These are phyloP conservation scores for Fraxinus latifolia DNA, from an alignment of 305 asterid species.

Conservation along the genomic window DNA sequence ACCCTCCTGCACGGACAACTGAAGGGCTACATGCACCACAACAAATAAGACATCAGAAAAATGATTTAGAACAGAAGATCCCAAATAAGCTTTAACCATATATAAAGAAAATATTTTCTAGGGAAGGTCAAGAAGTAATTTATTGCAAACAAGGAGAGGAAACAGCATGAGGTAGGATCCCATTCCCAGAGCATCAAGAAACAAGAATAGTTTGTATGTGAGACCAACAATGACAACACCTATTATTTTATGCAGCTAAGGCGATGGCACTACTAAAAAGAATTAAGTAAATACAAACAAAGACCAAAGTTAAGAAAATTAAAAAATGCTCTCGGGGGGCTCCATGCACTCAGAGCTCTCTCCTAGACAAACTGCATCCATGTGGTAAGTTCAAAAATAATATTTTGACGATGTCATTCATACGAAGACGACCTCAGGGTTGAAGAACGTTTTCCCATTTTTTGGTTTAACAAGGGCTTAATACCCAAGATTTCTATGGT, in stretches of 20 bases:
- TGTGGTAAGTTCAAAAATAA: neutral
- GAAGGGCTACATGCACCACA: conserved; percentile 59
- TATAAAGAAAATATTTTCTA: neutral
- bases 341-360: neutral
- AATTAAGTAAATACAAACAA: neutral
- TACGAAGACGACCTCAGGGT: neutral
- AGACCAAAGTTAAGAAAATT: neutral
- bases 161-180: neutral
- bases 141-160: neutral
- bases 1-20: conserved; percentile 75
- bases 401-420: neutral
- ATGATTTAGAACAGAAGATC: conserved; percentile 15
- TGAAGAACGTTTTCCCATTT: neutral
- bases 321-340: neutral
- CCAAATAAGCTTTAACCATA: neutral
- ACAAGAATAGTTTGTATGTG: neutral
- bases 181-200: neutral
- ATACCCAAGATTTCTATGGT: neutral
- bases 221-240: neutral
- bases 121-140: neutral
- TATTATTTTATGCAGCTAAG: neutral
- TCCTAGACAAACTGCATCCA: neutral
- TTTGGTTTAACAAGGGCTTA: neutral
- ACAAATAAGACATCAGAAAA: conserved; percentile 11
- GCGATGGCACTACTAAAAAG: neutral